Base-by-base conservation (phyloP, 805 yeast species). In the Kluyveromyces nonfermentans region DNA sequence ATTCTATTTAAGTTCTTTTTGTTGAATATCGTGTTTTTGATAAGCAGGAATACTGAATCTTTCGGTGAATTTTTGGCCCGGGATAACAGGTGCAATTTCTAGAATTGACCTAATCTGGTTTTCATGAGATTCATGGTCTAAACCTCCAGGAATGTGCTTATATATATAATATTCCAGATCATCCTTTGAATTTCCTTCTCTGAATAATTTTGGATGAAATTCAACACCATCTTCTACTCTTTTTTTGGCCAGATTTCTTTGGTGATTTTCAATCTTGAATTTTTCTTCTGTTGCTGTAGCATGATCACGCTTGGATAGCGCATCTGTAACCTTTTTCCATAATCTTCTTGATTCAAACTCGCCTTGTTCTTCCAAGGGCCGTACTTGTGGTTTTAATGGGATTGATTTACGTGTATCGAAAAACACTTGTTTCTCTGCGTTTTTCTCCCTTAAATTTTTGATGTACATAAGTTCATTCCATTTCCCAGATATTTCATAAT, bases 391-490 rank as follows among this genome's bases (percentile, higher is more conserved):
- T 44, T 67, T 68, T 28, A 67, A 50, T 1, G 80, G 78, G 1
- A 51, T 53, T 2, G 85, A 72, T 21, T 68, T 68, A n/a, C 54
- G 53, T 4, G 93, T 79, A 55, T 84, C 85, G 50, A 82, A 77
- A 28, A 83, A 72, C 5, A 71, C 69, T 5, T 68, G 58, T 46
- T 74, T 73, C 45, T 74, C 66, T 28, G 74, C 67, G 20, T 48
- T 45, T 3, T 71, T 71, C 1, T 76, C 72, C 41, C 61, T 60
- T 39, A 72, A 49, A 49, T 78, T 71, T 56, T 77, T 82, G 40
- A 88, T 75, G 44, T 79, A 73, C 75, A 93, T 80, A 1, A 78
- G 69, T 49, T 82, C 96, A 64, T 88, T 87, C 98, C 98, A 93
- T 64, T 93, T 90, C 12, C 98, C 98, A 9, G 82, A 55, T 33